A percentile compares a stretch with the other conserved stretches of the same genome.
phyloP scores from a whole-genome alignment of 768 basidiomycete genomes.

The Tephrocybe sp. region DNA sequence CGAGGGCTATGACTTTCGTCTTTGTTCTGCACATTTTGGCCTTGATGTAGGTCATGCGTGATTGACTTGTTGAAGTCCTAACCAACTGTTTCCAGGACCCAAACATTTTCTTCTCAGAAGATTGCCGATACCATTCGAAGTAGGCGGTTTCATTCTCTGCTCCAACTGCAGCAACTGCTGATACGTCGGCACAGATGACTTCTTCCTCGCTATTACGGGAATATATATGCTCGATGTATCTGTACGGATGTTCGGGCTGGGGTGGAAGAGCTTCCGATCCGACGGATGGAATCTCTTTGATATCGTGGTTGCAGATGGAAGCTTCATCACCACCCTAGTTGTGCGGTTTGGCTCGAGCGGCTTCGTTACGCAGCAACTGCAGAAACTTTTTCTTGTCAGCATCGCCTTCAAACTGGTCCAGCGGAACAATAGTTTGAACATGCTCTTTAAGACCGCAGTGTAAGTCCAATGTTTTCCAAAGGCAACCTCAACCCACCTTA shows the following conservation, averaged over 20 bases:
- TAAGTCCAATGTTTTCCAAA: constrained; percentile 43
- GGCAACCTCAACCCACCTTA: neutral
- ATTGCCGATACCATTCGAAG: constrained; percentile 59
- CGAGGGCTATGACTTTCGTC: constrained; percentile 71
- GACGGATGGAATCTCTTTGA: constrained; percentile 97
- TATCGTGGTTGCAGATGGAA: constrained; percentile 74
- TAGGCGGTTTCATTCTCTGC: constrained; percentile 30
- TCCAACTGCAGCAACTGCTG: neutral
- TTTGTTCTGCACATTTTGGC: constrained; percentile 82
- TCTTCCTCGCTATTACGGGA: constrained; percentile 73
- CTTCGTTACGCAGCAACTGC: constrained; percentile 62
- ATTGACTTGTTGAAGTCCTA: neutral
- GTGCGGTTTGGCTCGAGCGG: constrained; percentile 55
- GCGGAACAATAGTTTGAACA: constrained; percentile 82
- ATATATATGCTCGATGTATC: constrained; percentile 76
- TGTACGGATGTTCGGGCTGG: constrained; percentile 82
- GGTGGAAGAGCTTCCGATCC: constrained; percentile 78
- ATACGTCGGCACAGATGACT: constrained; percentile 50
- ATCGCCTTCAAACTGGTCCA: constrained; percentile 96
- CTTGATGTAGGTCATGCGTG: constrained; percentile 62
- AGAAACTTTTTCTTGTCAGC: constrained; percentile 90
- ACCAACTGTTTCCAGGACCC: constrained; percentile 57
- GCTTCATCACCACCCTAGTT: constrained; percentile 78
- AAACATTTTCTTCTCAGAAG: constrained; percentile 60
- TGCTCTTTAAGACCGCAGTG: constrained; percentile 96